phyloP scores from a whole-genome alignment of 805 yeast genomes.

The Candida boleticola region DNA sequence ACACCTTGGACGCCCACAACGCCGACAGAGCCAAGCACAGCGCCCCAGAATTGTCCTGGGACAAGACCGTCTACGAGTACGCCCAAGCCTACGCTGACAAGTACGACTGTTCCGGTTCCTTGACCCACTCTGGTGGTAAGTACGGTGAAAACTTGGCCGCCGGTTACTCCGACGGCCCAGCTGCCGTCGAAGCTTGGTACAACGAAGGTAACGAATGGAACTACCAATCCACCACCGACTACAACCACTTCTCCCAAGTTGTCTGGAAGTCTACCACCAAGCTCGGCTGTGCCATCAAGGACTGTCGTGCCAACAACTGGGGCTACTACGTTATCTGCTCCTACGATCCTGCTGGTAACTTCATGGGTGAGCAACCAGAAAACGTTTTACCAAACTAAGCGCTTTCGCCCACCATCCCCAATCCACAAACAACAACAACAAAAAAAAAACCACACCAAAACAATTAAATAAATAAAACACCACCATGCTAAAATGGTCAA shows the following conservation, averaged over 20 bases:
- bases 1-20: conserved; percentile 63
- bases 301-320: conserved; percentile 46
- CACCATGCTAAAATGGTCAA: too few relatives aligned
- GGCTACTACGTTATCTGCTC: conserved; percentile 71
- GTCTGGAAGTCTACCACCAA: conserved; percentile 64
- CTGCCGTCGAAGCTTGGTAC: conserved; percentile 41
- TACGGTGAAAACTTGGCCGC: conserved; percentile 43
- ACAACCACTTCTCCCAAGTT: conserved; percentile 73
- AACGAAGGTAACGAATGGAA: conserved; percentile 32
- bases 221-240: conserved; percentile 32
- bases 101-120: conserved; percentile 48
- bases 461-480: too few relatives aligned
- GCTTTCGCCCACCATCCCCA: too few relatives aligned
- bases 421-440: too few relatives aligned
- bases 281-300: conserved; percentile 71
- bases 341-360: conserved; percentile 74
- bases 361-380: conserved; percentile 41
- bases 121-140: conserved; percentile 36
- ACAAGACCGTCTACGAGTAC: conserved; percentile 44
- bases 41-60: conserved; percentile 57
- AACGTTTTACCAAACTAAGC: conserved; percentile 26
- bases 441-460: too few relatives aligned
- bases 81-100: conserved; percentile 47
- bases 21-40: conserved; percentile 51
- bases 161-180: conserved; percentile 30